Evolutionary conservation across 768 basidiomycete species (phyloP).

Genomic region (Pleurotus platypus): DNA sequence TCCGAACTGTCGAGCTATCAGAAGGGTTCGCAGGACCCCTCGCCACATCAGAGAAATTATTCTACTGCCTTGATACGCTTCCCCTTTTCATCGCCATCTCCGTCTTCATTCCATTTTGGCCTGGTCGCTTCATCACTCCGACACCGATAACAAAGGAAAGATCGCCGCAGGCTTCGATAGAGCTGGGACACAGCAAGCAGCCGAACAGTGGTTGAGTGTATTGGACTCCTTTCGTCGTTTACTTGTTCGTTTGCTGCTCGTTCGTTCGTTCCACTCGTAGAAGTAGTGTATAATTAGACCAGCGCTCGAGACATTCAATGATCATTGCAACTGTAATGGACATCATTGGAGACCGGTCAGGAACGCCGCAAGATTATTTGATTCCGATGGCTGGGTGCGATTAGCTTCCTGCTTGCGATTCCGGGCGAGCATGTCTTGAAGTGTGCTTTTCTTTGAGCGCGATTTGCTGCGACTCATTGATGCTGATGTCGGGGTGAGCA

Average conservation of each 20-base stretch:
- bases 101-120: constrained; percentile 62
- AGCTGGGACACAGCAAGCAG: neutral
- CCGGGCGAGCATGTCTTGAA: constrained; percentile 63
- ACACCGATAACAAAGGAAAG: neutral
- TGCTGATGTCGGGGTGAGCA: neutral
- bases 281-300: too few species aligned
- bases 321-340: constrained; percentile 6
- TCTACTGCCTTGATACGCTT: constrained; percentile 65
- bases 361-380: constrained; percentile 52
- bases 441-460: constrained; percentile 46
- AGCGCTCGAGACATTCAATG: too few species aligned
- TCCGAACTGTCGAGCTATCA: constrained; percentile 54
- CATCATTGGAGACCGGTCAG: constrained; percentile 32
- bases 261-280: too few species aligned
- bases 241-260: neutral
- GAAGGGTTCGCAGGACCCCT: constrained; percentile 61
- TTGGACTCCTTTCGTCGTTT: constrained; percentile 5
- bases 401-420: constrained; percentile 52
- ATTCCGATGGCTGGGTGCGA: constrained; percentile 19
- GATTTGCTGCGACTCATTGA: constrained; percentile 21
- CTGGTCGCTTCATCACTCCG: constrained; percentile 46
- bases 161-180: neutral
- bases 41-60: constrained; percentile 53
- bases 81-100: constrained; percentile 60
- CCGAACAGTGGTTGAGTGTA: neutral